phyloP scores from a whole-genome alignment of 768 basidiomycete species.

The Grammothele lineata region DNA sequence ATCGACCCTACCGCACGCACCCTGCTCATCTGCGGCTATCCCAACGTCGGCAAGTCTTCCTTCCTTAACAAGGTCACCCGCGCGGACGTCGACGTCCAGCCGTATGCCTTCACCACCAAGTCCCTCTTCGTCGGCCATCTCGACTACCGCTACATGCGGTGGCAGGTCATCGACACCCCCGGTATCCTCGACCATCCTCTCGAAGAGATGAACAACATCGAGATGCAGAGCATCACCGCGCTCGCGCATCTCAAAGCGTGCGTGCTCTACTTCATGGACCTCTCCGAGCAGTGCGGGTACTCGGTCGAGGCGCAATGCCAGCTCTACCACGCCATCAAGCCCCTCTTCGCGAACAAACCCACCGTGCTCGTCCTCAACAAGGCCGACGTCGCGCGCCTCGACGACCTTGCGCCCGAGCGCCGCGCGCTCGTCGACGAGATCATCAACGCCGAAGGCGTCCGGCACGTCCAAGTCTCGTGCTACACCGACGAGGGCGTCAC shows the following conservation, averaged over 20 bases:
- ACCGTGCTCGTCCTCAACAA: conserved; percentile 96
- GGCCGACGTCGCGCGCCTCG: conserved; percentile 87
- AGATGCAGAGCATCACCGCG: conserved; percentile 99
- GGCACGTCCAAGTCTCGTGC: conserved; percentile 84
- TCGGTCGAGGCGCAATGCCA: conserved; percentile 98
- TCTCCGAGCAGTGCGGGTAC: conserved; percentile 98
- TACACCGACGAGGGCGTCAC: conserved; percentile 97
- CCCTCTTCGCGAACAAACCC: conserved; percentile 91
- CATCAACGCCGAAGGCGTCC: conserved; percentile 65
- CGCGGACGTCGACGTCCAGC: conserved; percentile 98
- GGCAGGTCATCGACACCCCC: conserved; percentile 99
- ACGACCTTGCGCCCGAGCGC: conserved; percentile 74
- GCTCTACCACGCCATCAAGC: conserved; percentile 99
- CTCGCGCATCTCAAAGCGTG: conserved; percentile 93
- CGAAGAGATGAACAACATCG: conserved; percentile 99
- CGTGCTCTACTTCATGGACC: conserved; percentile 97
- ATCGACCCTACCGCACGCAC: conserved; percentile 99
- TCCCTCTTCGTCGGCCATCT: conserved; percentile 97
- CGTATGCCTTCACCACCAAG: conserved; percentile 99
- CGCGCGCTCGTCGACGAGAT: conserved; percentile 86
- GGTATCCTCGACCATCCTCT: conserved; percentile 97
- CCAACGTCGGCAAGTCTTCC: conserved; percentile 98
- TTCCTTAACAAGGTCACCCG: conserved; percentile 99
- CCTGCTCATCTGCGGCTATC: conserved; percentile 96
- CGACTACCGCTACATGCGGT: conserved; percentile 98